Evolutionary conservation across 148 eudicot species (phyloP).

Genomic region (Spergularia marina): DNA sequence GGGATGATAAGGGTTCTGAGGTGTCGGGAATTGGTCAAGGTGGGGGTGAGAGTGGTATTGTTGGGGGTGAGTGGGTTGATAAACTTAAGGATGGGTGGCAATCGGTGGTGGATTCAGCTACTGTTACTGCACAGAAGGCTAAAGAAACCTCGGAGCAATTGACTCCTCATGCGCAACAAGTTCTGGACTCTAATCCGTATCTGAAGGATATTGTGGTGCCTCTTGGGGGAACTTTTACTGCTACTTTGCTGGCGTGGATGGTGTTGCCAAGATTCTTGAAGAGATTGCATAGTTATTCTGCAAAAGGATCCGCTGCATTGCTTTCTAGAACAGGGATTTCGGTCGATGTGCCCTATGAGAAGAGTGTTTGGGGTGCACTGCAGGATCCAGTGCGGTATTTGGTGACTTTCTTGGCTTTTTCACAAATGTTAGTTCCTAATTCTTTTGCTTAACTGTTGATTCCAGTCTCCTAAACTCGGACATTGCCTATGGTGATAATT

Average conservation of each 20-base stretch:
- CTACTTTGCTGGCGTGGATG: constrained; percentile 71
- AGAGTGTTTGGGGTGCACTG: constrained; percentile 89
- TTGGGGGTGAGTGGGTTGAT: constrained; percentile 58
- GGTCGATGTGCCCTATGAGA: constrained; percentile 81
- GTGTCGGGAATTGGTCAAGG: constrained; percentile 35
- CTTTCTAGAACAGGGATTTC: constrained; percentile 50
- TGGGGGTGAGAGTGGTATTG: constrained; percentile 32
- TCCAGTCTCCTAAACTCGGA: neutral
- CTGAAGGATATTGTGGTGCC: constrained; percentile 82
- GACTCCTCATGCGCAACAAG: constrained; percentile 57
- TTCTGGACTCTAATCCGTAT: constrained; percentile 75
- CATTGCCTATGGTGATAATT: neutral
- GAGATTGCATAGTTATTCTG: constrained; percentile 67
- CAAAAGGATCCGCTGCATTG: constrained; percentile 61
- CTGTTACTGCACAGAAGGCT: constrained; percentile 50
- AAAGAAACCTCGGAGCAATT: constrained; percentile 59
- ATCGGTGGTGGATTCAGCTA: constrained; percentile 48
- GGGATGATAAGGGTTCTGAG: constrained; percentile 34
- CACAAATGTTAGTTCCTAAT: constrained; percentile 51
- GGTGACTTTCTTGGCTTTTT: constrained; percentile 72
- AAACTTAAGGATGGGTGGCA: constrained; percentile 60
- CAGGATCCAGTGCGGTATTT: constrained; percentile 76
- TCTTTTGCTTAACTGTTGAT: neutral
- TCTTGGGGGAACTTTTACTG: constrained; percentile 62
- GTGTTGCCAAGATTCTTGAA: constrained; percentile 76